phyloP scores from a whole-genome alignment of 2,329 filamentous ascomycete genomes.

The Fonsecaea multimorphosa region DNA sequence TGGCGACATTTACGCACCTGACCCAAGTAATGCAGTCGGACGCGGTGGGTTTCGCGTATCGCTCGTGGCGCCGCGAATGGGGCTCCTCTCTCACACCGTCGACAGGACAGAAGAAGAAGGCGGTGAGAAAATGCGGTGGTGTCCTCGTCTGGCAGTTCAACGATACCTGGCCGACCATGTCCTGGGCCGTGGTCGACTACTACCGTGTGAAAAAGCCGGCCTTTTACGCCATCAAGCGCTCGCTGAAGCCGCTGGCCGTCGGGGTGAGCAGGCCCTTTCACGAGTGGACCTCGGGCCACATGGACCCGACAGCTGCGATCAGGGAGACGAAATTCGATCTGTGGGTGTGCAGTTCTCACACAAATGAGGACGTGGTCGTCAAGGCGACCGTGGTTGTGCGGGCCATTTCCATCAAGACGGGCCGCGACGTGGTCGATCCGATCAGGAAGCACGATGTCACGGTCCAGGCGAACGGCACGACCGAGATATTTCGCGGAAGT shows the following conservation, averaged over 20 bases:
- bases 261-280: conserved; percentile 60
- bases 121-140: conserved; percentile 50
- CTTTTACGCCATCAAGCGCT: conserved; percentile 65
- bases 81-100: conserved; percentile 41
- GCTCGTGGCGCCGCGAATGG: conserved; percentile 59
- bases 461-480: conserved; percentile 61
- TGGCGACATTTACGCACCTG: conserved; percentile 71
- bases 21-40: conserved; percentile 67
- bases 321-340: conserved; percentile 59
- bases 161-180: conserved; percentile 65
- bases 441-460: conserved; percentile 52
- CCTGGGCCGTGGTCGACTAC: conserved; percentile 68
- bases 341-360: conserved; percentile 58
- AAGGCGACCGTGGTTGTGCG: conserved; percentile 46
- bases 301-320: conserved; percentile 51
- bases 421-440: conserved; percentile 57
- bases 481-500: conserved; percentile 55
- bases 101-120: conserved; percentile 10
- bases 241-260: conserved; percentile 60
- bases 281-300: conserved; percentile 65
- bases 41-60: conserved; percentile 64
- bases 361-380: conserved; percentile 39
- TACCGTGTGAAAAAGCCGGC: conserved; percentile 65
- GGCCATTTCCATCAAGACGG: conserved; percentile 61
- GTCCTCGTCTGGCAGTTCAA: conserved; percentile 57